Conservation (phyloP, 768 basidiomycete genomes). For the Amanita molliuscula region DNA sequence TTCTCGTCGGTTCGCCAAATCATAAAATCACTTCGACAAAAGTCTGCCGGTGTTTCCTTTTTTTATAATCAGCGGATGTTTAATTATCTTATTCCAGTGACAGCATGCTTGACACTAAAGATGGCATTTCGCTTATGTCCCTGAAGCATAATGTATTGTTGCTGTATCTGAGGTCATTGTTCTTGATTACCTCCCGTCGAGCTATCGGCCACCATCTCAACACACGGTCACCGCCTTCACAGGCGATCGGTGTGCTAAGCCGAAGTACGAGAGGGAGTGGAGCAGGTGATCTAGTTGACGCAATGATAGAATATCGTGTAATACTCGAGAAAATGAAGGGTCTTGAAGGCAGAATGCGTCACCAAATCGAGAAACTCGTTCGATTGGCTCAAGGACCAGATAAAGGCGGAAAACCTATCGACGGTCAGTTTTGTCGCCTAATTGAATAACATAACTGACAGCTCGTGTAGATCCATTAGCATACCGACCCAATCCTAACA, state of each 20-base stretch:
- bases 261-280: constrained; percentile 44
- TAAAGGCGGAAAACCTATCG: constrained; percentile 29
- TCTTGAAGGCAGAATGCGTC: constrained; percentile 80
- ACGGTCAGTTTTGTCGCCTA: constrained; percentile 38
- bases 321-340: constrained; percentile 83
- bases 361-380: constrained; percentile 94
- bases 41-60: constrained; percentile 27
- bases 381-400: constrained; percentile 37
- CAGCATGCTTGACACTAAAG: constrained; percentile 37
- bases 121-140: constrained; percentile 88
- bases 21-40: constrained; percentile 42
- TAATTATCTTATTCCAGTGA: constrained; percentile 10
- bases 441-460: neutral
- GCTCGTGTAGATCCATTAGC: constrained; percentile 66
- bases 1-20: constrained; percentile 50
- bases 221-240: constrained; percentile 34
- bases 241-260: constrained; percentile 41
- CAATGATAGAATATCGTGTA: constrained; percentile 68
- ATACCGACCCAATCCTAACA: constrained; percentile 84
- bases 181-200: constrained; percentile 63
- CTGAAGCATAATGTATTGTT: constrained; percentile 79
- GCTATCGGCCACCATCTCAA: constrained; percentile 54
- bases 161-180: constrained; percentile 77
- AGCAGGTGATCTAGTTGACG: constrained; percentile 71
- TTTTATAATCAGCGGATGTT: neutral